These are phyloP conservation scores for Echinochloa phyllopogon DNA, from an alignment of 176 grass and related monocot species.

Conservation along the genomic window DNA sequence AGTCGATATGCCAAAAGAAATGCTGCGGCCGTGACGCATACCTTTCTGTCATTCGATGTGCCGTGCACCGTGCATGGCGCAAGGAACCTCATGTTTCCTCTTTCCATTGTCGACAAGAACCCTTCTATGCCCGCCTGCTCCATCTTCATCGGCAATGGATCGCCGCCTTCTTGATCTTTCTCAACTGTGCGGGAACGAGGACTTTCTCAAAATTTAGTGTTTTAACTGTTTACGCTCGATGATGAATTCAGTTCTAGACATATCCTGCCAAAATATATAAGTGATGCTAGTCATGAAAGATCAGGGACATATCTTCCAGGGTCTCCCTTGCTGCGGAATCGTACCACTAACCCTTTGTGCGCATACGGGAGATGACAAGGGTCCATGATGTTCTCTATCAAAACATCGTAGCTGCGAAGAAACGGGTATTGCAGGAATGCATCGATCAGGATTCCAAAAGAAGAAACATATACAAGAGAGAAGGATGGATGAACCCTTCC, in stretches of 20 bases:
- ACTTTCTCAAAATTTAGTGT: no score
- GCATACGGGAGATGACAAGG: slow-evolving; percentile 81
- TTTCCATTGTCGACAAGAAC: slow-evolving; percentile 46
- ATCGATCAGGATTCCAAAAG: no score
- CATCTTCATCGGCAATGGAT: slow-evolving; percentile 65
- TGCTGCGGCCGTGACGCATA: neutral
- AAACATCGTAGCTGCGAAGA: slow-evolving; percentile 66
- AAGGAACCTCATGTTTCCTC: slow-evolving; percentile 47
- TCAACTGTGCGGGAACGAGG: slow-evolving; percentile 63
- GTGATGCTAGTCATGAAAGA: neutral
- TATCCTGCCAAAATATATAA: no score
- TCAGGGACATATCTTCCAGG: slow-evolving; percentile 75
- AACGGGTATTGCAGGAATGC: no score
- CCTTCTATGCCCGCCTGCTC: slow-evolving; percentile 50
- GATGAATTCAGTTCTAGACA: no score
- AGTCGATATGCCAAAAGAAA: no score
- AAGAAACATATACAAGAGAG: no score
- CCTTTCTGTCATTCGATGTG: neutral
- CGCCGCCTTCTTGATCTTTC: slow-evolving; percentile 65
- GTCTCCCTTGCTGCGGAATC: slow-evolving; percentile 33
- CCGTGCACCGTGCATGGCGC: slow-evolving; percentile 64
- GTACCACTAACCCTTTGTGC: slow-evolving; percentile 62
- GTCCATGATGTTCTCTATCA: slow-evolving; percentile 93
- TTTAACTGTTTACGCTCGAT: no score
- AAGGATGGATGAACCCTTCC: no score